Evolutionary conservation across 129 eudicot species (phyloP).

Genomic region (Ambrosia trifida): DNA sequence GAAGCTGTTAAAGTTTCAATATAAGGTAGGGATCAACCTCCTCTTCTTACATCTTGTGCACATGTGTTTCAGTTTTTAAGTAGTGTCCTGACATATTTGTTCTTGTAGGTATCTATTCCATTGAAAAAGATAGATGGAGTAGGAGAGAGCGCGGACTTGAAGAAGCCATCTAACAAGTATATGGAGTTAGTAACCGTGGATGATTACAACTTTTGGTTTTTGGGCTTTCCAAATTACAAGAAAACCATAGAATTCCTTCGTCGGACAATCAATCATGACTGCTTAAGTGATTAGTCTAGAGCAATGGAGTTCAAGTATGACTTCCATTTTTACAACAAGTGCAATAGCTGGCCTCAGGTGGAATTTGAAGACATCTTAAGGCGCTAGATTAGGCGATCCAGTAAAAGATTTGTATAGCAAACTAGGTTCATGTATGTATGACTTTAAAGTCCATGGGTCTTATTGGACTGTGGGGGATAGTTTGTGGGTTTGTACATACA

Average conservation of each 20-base stretch:
- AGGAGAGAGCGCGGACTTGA: constrained; percentile 24
- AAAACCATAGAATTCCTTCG: constrained; percentile 4
- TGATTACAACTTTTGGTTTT: constrained; percentile 42
- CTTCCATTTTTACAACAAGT: not conserved
- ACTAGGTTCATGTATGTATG: not conserved
- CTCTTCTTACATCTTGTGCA: not conserved
- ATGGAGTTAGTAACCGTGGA: constrained; percentile 24
- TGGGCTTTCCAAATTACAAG: constrained; percentile 27
- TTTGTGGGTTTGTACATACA: constrained; percentile 10
- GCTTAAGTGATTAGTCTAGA: constrained; percentile 15
- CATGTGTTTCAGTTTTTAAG: not conserved
- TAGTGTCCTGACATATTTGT: constrained; percentile 15
- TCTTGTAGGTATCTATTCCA: constrained; percentile 27
- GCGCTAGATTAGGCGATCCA: not conserved
- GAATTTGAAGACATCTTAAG: not conserved
- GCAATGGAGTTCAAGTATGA: not conserved
- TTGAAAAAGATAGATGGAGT: constrained; percentile 29
- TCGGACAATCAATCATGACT: constrained; percentile 1
- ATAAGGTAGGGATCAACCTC: constrained; percentile 26
- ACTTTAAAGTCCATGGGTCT: not conserved
- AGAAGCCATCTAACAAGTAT: constrained; percentile 35
- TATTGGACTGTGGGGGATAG: not conserved
- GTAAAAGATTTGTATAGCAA: not conserved
- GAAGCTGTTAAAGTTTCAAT: constrained; percentile 32
- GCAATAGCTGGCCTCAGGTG: not conserved